Percentiles rank a stretch among this genome's conserved stretches.
These are phyloP conservation scores for Colletotrichum cuscutae DNA, from an alignment of 2,329 filamentous ascomycete species.

Conservation along the genomic window DNA sequence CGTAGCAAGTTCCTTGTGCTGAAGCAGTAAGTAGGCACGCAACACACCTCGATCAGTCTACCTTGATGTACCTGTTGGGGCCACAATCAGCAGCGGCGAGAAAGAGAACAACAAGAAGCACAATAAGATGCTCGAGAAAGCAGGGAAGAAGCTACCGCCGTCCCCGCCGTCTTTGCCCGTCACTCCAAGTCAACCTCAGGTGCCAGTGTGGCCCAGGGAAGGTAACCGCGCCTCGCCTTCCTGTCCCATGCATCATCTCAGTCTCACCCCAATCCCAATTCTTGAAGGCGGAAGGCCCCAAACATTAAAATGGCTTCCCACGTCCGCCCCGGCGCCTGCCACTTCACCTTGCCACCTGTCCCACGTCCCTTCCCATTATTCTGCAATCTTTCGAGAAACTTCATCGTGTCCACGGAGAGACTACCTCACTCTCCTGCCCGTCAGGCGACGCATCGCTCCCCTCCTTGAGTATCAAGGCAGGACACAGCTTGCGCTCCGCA, in stretches of 20 bases:
- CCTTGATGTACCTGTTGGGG: neutral
- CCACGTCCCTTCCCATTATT: neutral
- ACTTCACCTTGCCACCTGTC: neutral
- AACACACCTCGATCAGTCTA: neutral
- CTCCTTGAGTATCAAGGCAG: slow-evolving; percentile 23
- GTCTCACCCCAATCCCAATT: neutral
- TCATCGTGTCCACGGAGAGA: neutral
- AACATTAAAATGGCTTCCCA: slow-evolving; percentile 24
- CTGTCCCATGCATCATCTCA: neutral
- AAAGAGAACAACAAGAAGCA: neutral
- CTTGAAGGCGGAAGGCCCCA: neutral
- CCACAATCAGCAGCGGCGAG: neutral
- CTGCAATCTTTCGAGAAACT: neutral
- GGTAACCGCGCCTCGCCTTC: neutral
- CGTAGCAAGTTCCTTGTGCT: neutral
- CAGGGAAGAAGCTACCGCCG: neutral
- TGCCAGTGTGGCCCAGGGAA: neutral
- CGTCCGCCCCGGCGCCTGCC: neutral
- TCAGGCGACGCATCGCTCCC: slow-evolving; percentile 15
- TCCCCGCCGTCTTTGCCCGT: neutral
- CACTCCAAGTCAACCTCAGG: neutral
- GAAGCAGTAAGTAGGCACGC: neutral
- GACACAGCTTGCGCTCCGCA: slow-evolving; percentile 20
- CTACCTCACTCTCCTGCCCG: neutral
- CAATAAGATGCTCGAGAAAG: neutral